Evolutionary conservation across 306 rosid species (phyloP).

Genomic region (Medicago arabica): DNA sequence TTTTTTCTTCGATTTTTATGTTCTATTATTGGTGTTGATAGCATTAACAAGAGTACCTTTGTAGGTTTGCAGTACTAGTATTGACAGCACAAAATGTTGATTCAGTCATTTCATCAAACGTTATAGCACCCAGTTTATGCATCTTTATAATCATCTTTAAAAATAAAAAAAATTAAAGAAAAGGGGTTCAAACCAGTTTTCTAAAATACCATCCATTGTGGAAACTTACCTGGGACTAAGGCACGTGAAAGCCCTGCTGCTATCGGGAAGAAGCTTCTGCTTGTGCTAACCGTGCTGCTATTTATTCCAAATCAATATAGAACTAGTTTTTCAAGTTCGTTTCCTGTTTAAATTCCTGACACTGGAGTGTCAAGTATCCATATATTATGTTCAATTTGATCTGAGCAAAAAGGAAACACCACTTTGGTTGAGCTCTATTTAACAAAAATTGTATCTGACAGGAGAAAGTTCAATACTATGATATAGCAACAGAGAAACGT

Average conservation of each 20-base stretch:
- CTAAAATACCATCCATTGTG: not conserved
- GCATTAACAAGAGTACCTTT: not conserved
- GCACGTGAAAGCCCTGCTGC: not conserved
- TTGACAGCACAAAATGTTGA: too few relatives aligned
- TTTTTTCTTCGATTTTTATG: not conserved
- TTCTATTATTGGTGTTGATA: not conserved
- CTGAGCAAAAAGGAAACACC: slow-evolving; percentile 10
- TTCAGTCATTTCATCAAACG: slow-evolving; percentile 15
- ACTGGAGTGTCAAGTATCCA: not conserved
- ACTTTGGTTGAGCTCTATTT: not conserved
- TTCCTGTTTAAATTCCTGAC: slow-evolving; percentile 10
- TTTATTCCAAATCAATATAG: slow-evolving; percentile 27
- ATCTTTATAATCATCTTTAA: not conserved
- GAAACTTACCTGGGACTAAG: not conserved
- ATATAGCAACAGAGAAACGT: slow-evolving; percentile 86
- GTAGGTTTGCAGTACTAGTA: too few relatives aligned
- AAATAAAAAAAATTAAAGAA: not conserved
- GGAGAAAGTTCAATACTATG: slow-evolving; percentile 96
- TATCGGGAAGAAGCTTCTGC: too few relatives aligned
- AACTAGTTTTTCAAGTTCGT: slow-evolving; percentile 23
- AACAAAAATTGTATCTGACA: slow-evolving; percentile 46
- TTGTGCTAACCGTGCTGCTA: not conserved
- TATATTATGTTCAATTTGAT: slow-evolving; percentile 22
- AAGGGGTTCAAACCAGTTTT: not conserved
- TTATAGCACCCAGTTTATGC: slow-evolving; percentile 3